These are phyloP conservation scores for Clavispora asparagi DNA, from an alignment of 805 yeast genomes.

Conservation along the genomic window DNA sequence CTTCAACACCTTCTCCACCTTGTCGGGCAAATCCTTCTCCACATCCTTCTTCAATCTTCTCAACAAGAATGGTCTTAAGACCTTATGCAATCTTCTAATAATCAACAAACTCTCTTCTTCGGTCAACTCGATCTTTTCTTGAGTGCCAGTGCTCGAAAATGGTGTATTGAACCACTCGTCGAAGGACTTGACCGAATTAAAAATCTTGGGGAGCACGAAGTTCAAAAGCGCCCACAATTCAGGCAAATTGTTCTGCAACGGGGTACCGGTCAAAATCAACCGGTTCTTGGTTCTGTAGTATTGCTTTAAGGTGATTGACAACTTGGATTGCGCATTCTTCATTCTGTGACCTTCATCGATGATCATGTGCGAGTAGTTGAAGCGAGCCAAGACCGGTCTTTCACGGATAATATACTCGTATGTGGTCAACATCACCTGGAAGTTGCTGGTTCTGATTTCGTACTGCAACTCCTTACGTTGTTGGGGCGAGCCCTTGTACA, in stretches of 20 bases:
- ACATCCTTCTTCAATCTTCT: constrained; percentile 85
- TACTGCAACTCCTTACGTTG: constrained; percentile 63
- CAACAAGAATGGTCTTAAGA: constrained; percentile 75
- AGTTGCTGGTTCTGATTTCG: constrained; percentile 62
- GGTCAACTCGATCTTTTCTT: constrained; percentile 72
- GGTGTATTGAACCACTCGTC: constrained; percentile 92
- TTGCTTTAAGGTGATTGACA: constrained; percentile 64
- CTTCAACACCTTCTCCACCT: constrained; percentile 76
- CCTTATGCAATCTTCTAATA: constrained; percentile 81
- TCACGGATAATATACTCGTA: constrained; percentile 79
- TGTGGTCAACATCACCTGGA: constrained; percentile 74
- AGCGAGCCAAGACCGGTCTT: constrained; percentile 61
- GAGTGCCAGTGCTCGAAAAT: constrained; percentile 78
- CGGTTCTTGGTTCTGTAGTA: constrained; percentile 73
- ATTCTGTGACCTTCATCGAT: constrained; percentile 89
- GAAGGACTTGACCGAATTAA: constrained; percentile 79
- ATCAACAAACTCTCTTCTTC: constrained; percentile 84
- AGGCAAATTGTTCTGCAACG: constrained; percentile 78
- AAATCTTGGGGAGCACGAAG: constrained; percentile 77
- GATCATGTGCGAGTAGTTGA: constrained; percentile 80
- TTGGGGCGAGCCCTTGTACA: constrained; percentile 73
- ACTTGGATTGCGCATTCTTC: constrained; percentile 73
- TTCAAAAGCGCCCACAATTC: constrained; percentile 82
- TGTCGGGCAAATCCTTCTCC: constrained; percentile 80
- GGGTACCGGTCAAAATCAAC: constrained; percentile 83